Percentiles rank a stretch among this genome's conserved stretches.
Evolutionary conservation across 495 filamentous ascomycete genomes (phyloP).

Genomic region (Halenospora varia): DNA sequence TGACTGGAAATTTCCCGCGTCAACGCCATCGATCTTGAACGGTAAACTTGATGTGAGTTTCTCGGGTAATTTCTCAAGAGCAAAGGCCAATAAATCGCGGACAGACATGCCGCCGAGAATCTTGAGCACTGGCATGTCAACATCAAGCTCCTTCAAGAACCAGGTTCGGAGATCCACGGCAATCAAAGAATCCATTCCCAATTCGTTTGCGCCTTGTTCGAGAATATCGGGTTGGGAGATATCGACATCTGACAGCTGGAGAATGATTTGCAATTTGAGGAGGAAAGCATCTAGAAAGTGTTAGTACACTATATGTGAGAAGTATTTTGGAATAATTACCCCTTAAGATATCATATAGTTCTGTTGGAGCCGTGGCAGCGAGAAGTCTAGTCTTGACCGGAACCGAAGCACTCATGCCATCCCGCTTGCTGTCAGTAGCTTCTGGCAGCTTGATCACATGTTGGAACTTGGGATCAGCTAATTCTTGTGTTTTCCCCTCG

Average conservation of each 20-base stretch:
- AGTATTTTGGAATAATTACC: not conserved
- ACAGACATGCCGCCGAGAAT: constrained; percentile 39
- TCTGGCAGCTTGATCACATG: not conserved
- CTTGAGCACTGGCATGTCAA: constrained; percentile 42
- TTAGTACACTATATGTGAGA: not conserved
- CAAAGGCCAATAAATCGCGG: constrained; percentile 20
- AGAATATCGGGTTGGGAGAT: constrained; percentile 12
- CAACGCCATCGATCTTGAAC: too few relatives aligned
- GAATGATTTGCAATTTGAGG: not conserved
- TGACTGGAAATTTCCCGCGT: too few relatives aligned
- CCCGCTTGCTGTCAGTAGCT: not conserved
- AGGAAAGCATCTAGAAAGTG: not conserved
- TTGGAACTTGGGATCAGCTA: not conserved
- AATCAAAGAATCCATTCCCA: constrained; percentile 32
- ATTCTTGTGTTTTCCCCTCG: constrained; percentile 15
- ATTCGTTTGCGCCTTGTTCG: constrained; percentile 24
- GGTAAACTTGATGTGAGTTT: not conserved
- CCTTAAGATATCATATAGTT: not conserved
- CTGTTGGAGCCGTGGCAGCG: not conserved
- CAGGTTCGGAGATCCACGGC: constrained; percentile 30
- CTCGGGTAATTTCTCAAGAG: constrained; percentile 8
- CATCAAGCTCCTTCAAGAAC: constrained; percentile 33
- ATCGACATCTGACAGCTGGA: not conserved
- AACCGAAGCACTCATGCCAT: too few relatives aligned
- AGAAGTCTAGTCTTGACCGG: not conserved